Evolutionary conservation across 495 filamentous ascomycete genomes (phyloP).

Genomic region (Daldinia decipiens): DNA sequence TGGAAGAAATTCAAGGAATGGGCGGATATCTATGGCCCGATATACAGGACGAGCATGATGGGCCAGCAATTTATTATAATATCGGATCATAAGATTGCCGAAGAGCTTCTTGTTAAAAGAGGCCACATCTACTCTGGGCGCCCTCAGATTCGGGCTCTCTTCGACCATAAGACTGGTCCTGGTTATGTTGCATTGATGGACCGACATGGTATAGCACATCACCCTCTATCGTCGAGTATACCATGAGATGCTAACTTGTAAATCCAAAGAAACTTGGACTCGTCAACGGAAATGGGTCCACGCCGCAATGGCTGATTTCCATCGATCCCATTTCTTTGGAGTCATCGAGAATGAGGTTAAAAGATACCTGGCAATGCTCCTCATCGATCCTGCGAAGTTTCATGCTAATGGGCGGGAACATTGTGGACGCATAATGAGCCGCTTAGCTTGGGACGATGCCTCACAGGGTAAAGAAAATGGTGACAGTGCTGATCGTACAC

Average conservation of each 20-base stretch:
- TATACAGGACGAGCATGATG: constrained; percentile 62
- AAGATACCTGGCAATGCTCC: constrained; percentile 54
- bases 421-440: constrained; percentile 59
- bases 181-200: constrained; percentile 61
- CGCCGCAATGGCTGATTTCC: constrained; percentile 59
- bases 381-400: constrained; percentile 59
- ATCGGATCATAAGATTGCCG: constrained; percentile 65
- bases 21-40: constrained; percentile 64
- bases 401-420: constrained; percentile 57
- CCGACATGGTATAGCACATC: constrained; percentile 51
- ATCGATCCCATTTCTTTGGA: constrained; percentile 59
- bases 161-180: constrained; percentile 59
- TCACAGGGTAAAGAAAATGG: constrained; percentile 56
- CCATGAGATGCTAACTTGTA: background rate
- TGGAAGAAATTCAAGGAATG: constrained; percentile 69
- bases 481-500: constrained; percentile 56
- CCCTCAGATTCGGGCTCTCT: constrained; percentile 59
- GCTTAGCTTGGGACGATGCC: constrained; percentile 59
- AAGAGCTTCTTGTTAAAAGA: constrained; percentile 64
- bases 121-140: constrained; percentile 64
- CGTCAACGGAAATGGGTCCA: constrained; percentile 60
- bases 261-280: constrained; percentile 55
- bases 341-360: constrained; percentile 59
- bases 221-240: background rate
- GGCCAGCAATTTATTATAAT: constrained; percentile 63